A percentile compares a stretch with the other conserved stretches of the same genome.
phyloP scores from a whole-genome alignment of 2,329 filamentous ascomycete species.

The Aspergillus neoniger region DNA sequence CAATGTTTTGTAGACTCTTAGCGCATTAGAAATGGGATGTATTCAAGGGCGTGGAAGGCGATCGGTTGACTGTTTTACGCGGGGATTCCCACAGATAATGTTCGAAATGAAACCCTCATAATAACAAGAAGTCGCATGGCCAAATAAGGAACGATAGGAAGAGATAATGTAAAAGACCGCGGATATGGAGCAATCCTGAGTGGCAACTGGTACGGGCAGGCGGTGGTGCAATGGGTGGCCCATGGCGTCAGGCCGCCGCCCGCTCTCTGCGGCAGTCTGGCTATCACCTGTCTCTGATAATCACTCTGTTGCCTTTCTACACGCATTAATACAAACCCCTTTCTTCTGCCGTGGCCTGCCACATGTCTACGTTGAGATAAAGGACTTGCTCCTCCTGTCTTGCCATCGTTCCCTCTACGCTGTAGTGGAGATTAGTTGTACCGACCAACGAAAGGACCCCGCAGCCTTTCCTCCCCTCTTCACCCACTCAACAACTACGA shows the following conservation, averaged over 20 bases:
- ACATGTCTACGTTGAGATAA: too few species aligned
- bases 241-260: slow-evolving; percentile 19
- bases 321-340: too few species aligned
- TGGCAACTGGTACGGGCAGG: slow-evolving; percentile 2
- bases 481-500: not conserved
- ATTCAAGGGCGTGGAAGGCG: not conserved
- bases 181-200: not conserved
- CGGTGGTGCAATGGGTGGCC: not conserved
- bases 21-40: slow-evolving; percentile 30
- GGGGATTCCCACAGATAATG: not conserved
- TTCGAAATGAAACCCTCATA: not conserved
- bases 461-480: slow-evolving; percentile 4
- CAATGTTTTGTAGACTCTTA: slow-evolving; percentile 26
- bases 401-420: not conserved
- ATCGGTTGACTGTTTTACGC: not conserved
- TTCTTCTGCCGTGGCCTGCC: not conserved
- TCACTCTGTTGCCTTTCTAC: not conserved
- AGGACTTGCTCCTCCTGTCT: too few species aligned
- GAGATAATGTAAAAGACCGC: not conserved
- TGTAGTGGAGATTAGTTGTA: not conserved
- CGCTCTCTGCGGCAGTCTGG: slow-evolving; percentile 11
- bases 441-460: slow-evolving; percentile 1
- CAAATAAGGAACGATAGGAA: not conserved
- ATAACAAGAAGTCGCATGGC: not conserved
- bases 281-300: not conserved